Conservation (phyloP, 495 filamentous ascomycete genomes). For the Podospora appendiculata region DNA sequence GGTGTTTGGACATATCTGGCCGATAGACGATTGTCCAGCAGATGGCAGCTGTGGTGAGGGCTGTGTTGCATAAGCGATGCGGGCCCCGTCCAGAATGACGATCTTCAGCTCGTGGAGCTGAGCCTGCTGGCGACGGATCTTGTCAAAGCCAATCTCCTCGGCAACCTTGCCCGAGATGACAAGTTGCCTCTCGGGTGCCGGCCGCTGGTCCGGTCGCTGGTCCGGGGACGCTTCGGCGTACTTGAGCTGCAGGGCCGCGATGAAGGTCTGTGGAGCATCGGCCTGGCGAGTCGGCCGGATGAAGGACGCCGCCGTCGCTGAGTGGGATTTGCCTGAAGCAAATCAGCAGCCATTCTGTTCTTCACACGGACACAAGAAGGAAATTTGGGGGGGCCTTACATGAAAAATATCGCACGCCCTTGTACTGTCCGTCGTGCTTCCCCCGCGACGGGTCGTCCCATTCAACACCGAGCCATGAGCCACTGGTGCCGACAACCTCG, state of each 20-base stretch:
- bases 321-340: constrained; percentile 52
- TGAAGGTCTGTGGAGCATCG: constrained; percentile 61
- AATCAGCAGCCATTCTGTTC: background rate
- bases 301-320: constrained; percentile 72
- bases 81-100: constrained; percentile 71
- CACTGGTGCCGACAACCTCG: constrained; percentile 62
- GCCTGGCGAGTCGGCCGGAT: constrained; percentile 65
- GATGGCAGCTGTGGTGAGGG: constrained; percentile 22
- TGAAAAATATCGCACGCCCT: constrained; percentile 71
- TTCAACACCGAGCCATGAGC: constrained; percentile 89
- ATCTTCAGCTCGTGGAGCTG: constrained; percentile 69
- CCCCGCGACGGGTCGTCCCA: constrained; percentile 85
- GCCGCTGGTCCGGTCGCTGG: constrained; percentile 5
- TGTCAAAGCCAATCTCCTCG: constrained; percentile 94
- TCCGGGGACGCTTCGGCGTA: constrained; percentile 56
- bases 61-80: constrained; percentile 42
- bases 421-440: constrained; percentile 82
- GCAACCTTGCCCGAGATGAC: constrained; percentile 75
- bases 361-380: background rate
- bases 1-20: constrained; percentile 53
- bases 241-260: constrained; percentile 74
- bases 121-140: constrained; percentile 72
- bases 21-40: constrained; percentile 27
- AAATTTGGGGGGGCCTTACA: constrained; percentile 49
- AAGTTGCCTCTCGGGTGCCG: constrained; percentile 39